phyloP scores from a whole-genome alignment of 1,284 basidiomycete species.

The Moniliella sp. region DNA sequence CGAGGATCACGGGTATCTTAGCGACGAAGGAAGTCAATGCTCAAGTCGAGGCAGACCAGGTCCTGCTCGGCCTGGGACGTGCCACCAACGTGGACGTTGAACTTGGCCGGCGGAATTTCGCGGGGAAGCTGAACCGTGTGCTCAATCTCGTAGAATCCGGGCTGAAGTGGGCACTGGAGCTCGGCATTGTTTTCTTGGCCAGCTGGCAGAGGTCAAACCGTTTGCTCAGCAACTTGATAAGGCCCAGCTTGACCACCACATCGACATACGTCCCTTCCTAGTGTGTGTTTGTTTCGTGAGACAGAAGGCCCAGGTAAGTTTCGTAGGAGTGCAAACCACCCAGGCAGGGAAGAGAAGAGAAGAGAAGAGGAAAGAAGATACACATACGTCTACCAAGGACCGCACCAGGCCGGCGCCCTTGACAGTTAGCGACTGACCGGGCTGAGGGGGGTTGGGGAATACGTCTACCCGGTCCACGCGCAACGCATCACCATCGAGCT shows the following conservation, averaged over 20 bases:
- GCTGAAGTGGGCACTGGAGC: conserved; percentile 22
- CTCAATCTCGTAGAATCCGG: conserved; percentile 18
- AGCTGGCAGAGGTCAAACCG: conserved; percentile 25
- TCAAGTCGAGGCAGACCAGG: conserved; percentile 56
- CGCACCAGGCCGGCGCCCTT: conserved; percentile 15
- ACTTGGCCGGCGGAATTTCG: conserved; percentile 48
- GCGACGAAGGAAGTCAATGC: conserved; percentile 39
- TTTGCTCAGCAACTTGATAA: conserved; percentile 17
- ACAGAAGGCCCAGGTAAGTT: conserved; percentile 1
- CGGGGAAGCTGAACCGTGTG: conserved; percentile 24
- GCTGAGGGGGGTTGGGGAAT: conserved; percentile 24
- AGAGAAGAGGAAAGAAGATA: neutral
- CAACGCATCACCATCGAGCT: conserved; percentile 10
- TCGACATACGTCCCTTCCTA: conserved; percentile 23
- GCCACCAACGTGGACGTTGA: conserved; percentile 50
- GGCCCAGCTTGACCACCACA: conserved; percentile 26
- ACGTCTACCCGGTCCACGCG: conserved; percentile 16
- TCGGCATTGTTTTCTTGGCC: conserved; percentile 18
- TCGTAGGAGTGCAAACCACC: neutral
- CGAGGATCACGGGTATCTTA: too few species aligned
- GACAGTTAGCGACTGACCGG: conserved; percentile 26
- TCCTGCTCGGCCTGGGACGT: conserved; percentile 57
- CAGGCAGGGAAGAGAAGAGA: neutral
- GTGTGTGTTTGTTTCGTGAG: neutral
- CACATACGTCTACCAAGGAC: conserved; percentile 16